These are phyloP conservation scores for Komagataella mondaviorum DNA, from an alignment of 805 yeast species.

Conservation along the genomic window DNA sequence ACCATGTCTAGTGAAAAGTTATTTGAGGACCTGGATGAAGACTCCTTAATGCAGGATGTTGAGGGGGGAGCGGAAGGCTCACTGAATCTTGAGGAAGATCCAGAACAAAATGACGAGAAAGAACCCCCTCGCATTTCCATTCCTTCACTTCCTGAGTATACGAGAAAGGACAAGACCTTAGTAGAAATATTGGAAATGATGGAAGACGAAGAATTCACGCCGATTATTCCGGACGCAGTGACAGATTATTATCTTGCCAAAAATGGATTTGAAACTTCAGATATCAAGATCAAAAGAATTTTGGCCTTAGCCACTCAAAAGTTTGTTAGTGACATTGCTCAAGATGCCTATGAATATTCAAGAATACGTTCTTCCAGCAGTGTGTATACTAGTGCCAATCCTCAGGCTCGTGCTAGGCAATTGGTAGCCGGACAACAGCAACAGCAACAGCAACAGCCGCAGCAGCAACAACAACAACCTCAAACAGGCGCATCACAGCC, in stretches of 20 bases:
- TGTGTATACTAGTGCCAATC: conserved; percentile 75
- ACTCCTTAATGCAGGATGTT: neutral
- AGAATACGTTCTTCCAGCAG: conserved; percentile 82
- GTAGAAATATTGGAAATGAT: conserved; percentile 76
- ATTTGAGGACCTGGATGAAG: neutral
- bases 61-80: neutral
- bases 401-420: conserved; percentile 76
- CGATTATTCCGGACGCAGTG: conserved; percentile 93
- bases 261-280: conserved; percentile 75
- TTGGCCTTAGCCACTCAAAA: conserved; percentile 94
- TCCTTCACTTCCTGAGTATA: conserved; percentile 50
- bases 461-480: neutral
- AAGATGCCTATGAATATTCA: conserved; percentile 92
- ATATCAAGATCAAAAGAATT: conserved; percentile 65
- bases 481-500: conserved; percentile 6
- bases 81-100: neutral
- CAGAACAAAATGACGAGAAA: neutral
- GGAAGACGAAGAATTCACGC: conserved; percentile 92
- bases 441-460: conserved; percentile 6
- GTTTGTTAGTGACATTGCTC: conserved; percentile 86
- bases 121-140: conserved; percentile 8
- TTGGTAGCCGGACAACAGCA: conserved; percentile 50
- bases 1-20: neutral
- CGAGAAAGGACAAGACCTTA: conserved; percentile 69
- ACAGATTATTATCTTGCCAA: conserved; percentile 82